phyloP scores from a whole-genome alignment of 2,329 filamentous ascomycete genomes.

The Colletotrichum chlorophyti region DNA sequence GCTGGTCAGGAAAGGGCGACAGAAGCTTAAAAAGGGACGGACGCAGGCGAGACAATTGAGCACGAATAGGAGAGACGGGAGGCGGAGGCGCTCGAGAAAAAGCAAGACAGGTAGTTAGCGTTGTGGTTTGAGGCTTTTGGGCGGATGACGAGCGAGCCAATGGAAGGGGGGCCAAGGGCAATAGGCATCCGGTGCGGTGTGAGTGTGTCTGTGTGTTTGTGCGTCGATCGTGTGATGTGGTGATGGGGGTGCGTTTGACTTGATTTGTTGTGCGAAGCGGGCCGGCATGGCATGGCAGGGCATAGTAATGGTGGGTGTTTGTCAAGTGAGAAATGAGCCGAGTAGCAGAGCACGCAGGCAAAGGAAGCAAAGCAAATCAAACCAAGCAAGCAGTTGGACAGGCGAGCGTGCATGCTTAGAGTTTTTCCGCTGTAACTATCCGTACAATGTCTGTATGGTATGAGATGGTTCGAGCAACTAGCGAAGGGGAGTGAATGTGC shows the following conservation, averaged over 20 bases:
- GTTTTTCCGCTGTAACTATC: too few species aligned
- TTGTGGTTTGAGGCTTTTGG: slow-evolving; percentile 26
- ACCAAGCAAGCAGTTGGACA: too few species aligned
- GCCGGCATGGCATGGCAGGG: slow-evolving; percentile 2
- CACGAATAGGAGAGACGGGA: slow-evolving; percentile 21
- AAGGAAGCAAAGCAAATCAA: too few species aligned
- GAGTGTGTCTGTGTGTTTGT: slow-evolving; percentile 24
- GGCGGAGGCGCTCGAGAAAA: slow-evolving; percentile 20
- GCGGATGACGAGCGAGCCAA: slow-evolving; percentile 15
- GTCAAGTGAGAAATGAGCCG: too few species aligned
- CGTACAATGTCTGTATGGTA: too few species aligned
- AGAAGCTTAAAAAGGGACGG: slow-evolving; percentile 29
- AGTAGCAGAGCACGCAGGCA: too few species aligned
- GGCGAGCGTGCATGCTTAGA: not conserved
- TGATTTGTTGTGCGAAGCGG: not conserved
- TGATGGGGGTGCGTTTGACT: slow-evolving; percentile 7
- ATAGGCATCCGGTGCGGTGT: slow-evolving; percentile 19
- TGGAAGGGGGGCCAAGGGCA: slow-evolving; percentile 8
- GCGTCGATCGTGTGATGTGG: slow-evolving; percentile 28
- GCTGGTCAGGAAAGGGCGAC: slow-evolving; percentile 26
- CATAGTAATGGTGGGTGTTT: slow-evolving; percentile 6
- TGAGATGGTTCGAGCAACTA: too few species aligned
- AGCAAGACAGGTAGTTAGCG: slow-evolving; percentile 23
- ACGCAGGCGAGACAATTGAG: slow-evolving; percentile 25
- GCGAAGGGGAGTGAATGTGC: not conserved